Percentiles rank a stretch among this genome's conserved stretches.
Conservation (phyloP, 179 eudicot species). For the Heliamphora pulchella region DNA sequence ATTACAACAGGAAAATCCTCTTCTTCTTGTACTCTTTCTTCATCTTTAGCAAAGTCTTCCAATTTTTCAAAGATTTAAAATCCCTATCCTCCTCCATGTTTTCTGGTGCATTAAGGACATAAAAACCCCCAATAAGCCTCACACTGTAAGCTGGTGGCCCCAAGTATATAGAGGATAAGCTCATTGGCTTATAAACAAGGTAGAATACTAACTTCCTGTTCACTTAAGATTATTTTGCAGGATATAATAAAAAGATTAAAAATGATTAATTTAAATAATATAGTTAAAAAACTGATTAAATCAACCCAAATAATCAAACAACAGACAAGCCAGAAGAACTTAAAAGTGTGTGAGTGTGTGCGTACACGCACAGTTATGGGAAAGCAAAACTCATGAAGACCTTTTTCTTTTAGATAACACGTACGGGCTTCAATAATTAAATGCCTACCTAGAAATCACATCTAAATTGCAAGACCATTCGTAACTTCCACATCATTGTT, state of each 20-base stretch:
- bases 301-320: not conserved
- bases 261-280: not conserved
- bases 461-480: not conserved
- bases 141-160: not conserved
- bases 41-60: too few relatives aligned
- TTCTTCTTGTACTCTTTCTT: too few relatives aligned
- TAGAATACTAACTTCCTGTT: not conserved
- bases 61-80: not conserved
- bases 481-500: not conserved
- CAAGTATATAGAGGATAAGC: not conserved
- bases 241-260: not conserved
- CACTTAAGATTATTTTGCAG: not conserved
- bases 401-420: not conserved
- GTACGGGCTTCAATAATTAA: not conserved
- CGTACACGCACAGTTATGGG: not conserved
- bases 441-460: not conserved
- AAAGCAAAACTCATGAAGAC: slow-evolving; percentile 1
- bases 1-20: too few relatives aligned
- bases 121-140: not conserved
- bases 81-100: not conserved
- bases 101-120: not conserved
- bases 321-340: not conserved
- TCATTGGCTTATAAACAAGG: not conserved
- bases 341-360: too few relatives aligned
- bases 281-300: not conserved